Evolutionary conservation across 257 asterid genomes (phyloP).

Genomic region (Buddleja alternifolia): DNA sequence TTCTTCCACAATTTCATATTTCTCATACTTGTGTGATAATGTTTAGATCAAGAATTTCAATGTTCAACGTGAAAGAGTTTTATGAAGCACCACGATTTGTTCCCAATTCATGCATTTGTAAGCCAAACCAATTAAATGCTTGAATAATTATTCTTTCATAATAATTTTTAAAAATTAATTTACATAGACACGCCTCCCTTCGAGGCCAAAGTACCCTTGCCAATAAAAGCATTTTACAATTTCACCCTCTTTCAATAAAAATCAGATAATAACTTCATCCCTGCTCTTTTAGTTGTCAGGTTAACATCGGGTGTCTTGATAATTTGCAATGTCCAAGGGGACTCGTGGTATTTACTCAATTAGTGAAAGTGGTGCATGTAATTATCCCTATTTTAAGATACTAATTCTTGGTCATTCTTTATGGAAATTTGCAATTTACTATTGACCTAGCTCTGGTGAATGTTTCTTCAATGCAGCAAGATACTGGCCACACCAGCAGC

Average conservation of each 20-base stretch:
- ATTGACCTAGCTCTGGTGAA: not conserved
- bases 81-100: not conserved
- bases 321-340: too few relatives aligned
- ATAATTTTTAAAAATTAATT: too few relatives aligned
- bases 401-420: not conserved
- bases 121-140: not conserved
- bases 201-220: too few relatives aligned
- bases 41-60: not conserved
- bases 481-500: slow-evolving; percentile 40
- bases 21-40: not conserved
- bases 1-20: not conserved
- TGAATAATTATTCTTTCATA: not conserved
- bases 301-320: too few relatives aligned
- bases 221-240: too few relatives aligned
- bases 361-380: too few relatives aligned
- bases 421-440: not conserved
- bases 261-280: too few relatives aligned
- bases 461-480: slow-evolving; percentile 41
- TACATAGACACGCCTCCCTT: too few relatives aligned
- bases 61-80: not conserved
- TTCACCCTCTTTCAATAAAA: too few relatives aligned
- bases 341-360: too few relatives aligned
- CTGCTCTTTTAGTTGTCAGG: too few relatives aligned
- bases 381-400: too few relatives aligned
- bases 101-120: not conserved